Percentiles rank a stretch among this genome's conserved stretches.
Conservation (phyloP, 139 green algal genomes). For the Chlamydomonas sphaeroides region DNA sequence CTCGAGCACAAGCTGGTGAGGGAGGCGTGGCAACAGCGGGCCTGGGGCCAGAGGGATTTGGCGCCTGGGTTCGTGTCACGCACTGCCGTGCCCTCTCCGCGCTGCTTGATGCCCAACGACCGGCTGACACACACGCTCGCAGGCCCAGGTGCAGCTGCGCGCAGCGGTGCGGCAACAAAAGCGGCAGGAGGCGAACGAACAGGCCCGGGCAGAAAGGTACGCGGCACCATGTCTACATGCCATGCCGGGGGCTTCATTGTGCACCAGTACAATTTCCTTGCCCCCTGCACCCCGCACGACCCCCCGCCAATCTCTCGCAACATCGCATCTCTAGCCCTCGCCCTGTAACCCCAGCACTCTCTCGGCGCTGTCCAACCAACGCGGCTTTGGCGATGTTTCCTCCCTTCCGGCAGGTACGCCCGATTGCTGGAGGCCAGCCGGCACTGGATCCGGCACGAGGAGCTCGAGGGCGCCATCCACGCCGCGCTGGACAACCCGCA, state of each 20-base stretch:
- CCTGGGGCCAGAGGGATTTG: background rate
- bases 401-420: constrained; percentile 12
- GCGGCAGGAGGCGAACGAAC: background rate
- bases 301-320: no score
- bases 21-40: background rate
- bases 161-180: background rate
- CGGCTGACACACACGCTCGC: background rate
- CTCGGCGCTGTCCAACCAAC: no score
- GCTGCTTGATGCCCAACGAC: no score
- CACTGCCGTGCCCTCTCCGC: no score
- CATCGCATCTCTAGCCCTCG: no score
- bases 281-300: no score
- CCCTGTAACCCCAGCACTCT: no score
- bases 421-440: constrained; percentile 45
- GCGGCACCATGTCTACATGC: no score
- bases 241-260: no score
- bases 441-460: constrained; percentile 42
- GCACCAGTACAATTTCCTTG: no score
- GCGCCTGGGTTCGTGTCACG: no score
- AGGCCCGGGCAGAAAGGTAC: constrained; percentile 7
- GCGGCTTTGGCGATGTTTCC: no score
- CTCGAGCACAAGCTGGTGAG: constrained; percentile 42
- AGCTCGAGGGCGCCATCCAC: constrained; percentile 33
- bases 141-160: constrained; percentile 24
- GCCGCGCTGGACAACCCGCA: constrained; percentile 41